Conservation (phyloP, 163 green algal species). For the Coccomyxa subellipsoidea region DNA sequence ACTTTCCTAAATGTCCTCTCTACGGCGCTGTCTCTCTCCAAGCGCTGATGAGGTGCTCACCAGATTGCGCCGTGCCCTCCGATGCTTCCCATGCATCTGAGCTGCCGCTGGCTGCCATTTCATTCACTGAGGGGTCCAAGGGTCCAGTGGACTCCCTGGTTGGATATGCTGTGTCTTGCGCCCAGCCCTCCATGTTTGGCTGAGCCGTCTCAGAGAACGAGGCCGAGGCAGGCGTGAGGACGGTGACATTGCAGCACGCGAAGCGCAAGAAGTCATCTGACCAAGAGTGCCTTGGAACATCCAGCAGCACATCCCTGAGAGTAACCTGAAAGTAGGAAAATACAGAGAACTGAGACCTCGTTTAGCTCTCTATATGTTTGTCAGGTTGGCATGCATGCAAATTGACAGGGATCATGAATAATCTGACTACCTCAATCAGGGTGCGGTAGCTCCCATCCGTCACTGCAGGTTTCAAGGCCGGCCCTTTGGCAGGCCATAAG, state of each 20-base stretch:
- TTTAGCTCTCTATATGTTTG: not conserved
- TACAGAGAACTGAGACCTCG: not conserved
- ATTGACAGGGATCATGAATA: not conserved
- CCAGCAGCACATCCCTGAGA: slow-evolving; percentile 19
- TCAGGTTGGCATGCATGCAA: not conserved
- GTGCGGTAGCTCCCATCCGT: not conserved
- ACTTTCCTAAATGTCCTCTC: no score
- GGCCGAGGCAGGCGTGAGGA: slow-evolving; percentile 7
- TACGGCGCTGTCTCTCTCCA: no score
- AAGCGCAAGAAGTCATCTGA: slow-evolving; percentile 22
- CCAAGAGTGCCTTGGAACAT: slow-evolving; percentile 26
- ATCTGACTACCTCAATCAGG: not conserved
- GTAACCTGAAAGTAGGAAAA: slow-evolving; percentile 15
- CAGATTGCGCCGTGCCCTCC: not conserved
- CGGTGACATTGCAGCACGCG: not conserved
- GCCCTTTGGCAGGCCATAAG: not conserved
- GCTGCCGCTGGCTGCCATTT: slow-evolving; percentile 12
- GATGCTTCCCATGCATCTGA: not conserved
- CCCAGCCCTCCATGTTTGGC: slow-evolving; percentile 19
- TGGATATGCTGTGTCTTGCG: not conserved
- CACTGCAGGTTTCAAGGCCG: not conserved
- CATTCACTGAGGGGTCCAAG: not conserved
- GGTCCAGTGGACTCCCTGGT: not conserved
- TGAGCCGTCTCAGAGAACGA: not conserved
- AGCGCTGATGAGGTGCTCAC: not conserved